Percentiles rank a stretch among this genome's conserved stretches.
phyloP scores from a whole-genome alignment of 768 basidiomycete genomes.

The Mycena albidolilacea region DNA sequence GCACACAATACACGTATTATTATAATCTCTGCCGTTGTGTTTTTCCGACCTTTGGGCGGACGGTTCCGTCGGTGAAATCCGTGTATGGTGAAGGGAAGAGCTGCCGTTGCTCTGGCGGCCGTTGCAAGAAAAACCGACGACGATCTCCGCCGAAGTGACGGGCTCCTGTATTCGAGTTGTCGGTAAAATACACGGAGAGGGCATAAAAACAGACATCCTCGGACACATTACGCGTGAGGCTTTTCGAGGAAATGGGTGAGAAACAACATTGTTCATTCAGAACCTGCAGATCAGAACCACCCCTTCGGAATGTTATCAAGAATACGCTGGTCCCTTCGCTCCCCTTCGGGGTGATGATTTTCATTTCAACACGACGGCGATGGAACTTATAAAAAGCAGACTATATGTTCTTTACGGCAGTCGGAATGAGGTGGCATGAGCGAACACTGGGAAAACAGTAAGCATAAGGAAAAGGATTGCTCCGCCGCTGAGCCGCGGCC shows the following conservation, averaged over 20 bases:
- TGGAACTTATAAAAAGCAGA: not conserved
- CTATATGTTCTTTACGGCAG: slow-evolving; percentile 23
- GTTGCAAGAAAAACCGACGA: slow-evolving; percentile 3
- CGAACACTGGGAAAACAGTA: not conserved
- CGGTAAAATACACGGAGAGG: not conserved
- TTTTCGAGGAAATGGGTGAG: not conserved
- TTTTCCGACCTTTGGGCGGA: slow-evolving; percentile 22
- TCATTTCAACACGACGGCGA: slow-evolving; percentile 7
- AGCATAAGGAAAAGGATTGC: not conserved
- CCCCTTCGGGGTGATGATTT: slow-evolving; percentile 25
- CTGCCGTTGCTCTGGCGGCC: not conserved
- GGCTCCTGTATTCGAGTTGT: not conserved
- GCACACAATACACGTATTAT: slow-evolving; percentile 37
- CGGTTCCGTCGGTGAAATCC: slow-evolving; percentile 17
- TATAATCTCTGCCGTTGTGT: not conserved
- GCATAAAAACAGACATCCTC: slow-evolving; percentile 20
- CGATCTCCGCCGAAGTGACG: slow-evolving; percentile 24
- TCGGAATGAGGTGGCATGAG: slow-evolving; percentile 19
- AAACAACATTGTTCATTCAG: not conserved
- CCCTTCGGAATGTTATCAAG: slow-evolving; percentile 27
- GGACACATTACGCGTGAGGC: slow-evolving; percentile 14
- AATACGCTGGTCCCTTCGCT: not conserved
- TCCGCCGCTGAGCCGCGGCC: slow-evolving; percentile 4
- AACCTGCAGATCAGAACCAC: slow-evolving; percentile 28
- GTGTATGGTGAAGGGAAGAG: not conserved